These are phyloP conservation scores for Mariannaea elegans DNA, from an alignment of 2,329 filamentous ascomycete genomes.

Conservation along the genomic window DNA sequence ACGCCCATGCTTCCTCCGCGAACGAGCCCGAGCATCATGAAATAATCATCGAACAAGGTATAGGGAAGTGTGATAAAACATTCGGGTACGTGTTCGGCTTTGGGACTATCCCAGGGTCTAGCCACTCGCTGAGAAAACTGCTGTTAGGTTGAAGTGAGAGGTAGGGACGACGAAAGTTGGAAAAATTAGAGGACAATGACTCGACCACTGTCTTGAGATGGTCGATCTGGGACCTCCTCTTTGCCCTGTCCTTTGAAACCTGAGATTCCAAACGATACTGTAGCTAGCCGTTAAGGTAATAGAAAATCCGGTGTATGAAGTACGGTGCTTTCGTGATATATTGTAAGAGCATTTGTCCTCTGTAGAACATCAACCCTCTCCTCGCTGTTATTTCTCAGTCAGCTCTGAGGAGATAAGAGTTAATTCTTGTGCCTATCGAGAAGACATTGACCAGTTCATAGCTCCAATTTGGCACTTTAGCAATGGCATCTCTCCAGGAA, in stretches of 20 bases:
- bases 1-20: too few relatives aligned
- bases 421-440: slow-evolving; percentile 2
- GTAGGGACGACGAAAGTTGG: too few relatives aligned
- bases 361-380: slow-evolving; percentile 15
- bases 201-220: too few relatives aligned
- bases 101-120: too few relatives aligned
- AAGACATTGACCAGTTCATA: slow-evolving; percentile 1
- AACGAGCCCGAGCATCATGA: too few relatives aligned
- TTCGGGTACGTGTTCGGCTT: too few relatives aligned
- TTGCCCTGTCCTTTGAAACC: too few relatives aligned
- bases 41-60: too few relatives aligned
- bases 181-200: too few relatives aligned
- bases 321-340: not conserved
- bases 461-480: not conserved
- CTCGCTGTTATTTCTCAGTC: slow-evolving; percentile 6
- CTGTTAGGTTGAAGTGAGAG: too few relatives aligned
- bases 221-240: not conserved
- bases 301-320: not conserved
- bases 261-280: not conserved
- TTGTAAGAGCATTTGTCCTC: not conserved
- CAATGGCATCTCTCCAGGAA: not conserved
- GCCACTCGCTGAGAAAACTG: too few relatives aligned
- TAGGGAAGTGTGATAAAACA: too few relatives aligned
- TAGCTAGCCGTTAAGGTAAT: not conserved
- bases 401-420: not conserved